Evolutionary conservation across 306 rosid species (phyloP), one percentile per base, ranked within the genome.

Genomic region (Lagenaria siceraria): DNA sequence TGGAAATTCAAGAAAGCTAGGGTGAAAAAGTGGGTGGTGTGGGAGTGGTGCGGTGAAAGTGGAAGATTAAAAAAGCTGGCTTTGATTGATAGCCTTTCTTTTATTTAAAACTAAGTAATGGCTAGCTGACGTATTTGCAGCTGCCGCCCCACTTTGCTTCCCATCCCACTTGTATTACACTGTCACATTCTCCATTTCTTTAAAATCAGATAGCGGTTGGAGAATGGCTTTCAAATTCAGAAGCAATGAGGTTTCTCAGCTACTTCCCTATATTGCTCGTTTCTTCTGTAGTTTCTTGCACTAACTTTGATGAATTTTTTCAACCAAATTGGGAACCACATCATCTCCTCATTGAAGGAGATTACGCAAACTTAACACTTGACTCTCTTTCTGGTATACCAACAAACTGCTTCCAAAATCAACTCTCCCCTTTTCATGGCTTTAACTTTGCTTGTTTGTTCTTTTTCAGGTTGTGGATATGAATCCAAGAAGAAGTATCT

Each of bases 381-480:
- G 80, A 77, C 62, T 31, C 40, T 63, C 53, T 77, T 62, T 77
- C 80, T 25, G 80, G 80, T 77, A 77, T 63, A 64, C 11, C 11
- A 64, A 31, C 24, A 64, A 8, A 64, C 72, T 63, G 68, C 22
- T 17, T 31, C 13, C 7, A 18, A 4, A 6, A 5, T 11, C 49
- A 49, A 42, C 54, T 1, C 18, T 14, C 10, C n/a, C 6, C 33
- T 21, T 18, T 0, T 43, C 11, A n/a, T 43, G 49, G 49, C 53
- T 48, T 48, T 4, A 3, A 48, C 1, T 48, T 48, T 48, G 53
- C 4, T 48, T 48, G 5, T 48, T 13, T 0, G 17, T 65, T 33
- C n/a, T 38, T 9, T 81, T 81, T 77, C 74, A 91, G 98, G 98
- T 19, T 88, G 96, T 79, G 97, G 96, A 51, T 93, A 88, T 81